Evolutionary conservation across 2,329 filamentous ascomycete species (phyloP).

Genomic region (Clarireedia paspali): DNA sequence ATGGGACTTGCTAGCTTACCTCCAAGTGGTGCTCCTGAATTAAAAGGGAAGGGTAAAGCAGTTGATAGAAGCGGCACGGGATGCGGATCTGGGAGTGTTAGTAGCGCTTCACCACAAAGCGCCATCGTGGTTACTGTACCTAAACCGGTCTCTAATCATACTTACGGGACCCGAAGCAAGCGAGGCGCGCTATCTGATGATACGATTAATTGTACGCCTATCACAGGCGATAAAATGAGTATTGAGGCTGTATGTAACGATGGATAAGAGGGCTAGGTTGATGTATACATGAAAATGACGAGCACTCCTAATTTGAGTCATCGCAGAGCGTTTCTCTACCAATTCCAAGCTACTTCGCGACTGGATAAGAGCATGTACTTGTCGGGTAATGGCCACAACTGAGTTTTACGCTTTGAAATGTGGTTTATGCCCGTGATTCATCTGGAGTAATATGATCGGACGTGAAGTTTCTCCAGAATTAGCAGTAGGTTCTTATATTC

Average conservation of each 20-base stretch:
- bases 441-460: too few species aligned
- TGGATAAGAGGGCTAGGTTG: background rate
- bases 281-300: background rate
- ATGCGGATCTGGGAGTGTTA: background rate
- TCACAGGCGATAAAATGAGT: background rate
- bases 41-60: conserved; percentile 2
- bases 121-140: background rate
- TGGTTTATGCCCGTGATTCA: too few species aligned
- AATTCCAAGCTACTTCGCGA: too few species aligned
- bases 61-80: background rate
- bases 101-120: background rate
- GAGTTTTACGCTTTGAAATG: too few species aligned
- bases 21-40: conserved; percentile 3
- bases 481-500: too few species aligned
- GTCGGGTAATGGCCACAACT: too few species aligned
- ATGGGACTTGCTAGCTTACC: conserved; percentile 4
- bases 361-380: too few species aligned
- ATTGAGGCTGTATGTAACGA: conserved; percentile 8
- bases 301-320: too few species aligned
- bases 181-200: background rate
- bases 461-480: too few species aligned
- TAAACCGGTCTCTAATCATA: background rate
- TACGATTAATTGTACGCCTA: background rate
- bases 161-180: conserved; percentile 6
- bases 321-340: too few species aligned